Base-by-base conservation (phyloP, 2,329 filamentous ascomycete genomes). In the Cytospora leucostoma region DNA sequence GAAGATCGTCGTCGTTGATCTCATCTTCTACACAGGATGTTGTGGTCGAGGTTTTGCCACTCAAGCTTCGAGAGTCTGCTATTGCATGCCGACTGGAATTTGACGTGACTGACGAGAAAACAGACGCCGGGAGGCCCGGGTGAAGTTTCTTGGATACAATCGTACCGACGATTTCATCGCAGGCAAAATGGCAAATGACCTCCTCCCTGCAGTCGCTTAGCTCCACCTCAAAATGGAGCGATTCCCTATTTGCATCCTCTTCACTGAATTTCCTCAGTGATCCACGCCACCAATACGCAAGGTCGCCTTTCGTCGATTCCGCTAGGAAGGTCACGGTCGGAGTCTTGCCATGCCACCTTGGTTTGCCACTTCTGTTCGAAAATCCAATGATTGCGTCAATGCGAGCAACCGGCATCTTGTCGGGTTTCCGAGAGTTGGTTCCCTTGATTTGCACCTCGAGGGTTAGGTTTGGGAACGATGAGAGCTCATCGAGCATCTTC, bases 121-220 rank as follows among this genome's bases (percentile, higher is more conserved):
- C 59, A 0, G 71, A 66, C 1, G 62, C 61, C 1, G 67, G 64
- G 13, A 71, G 47, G 8, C 57, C 65, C 47, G 70, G 69, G 7
- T 69, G 32, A 5, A 75, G 12, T 2, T 65, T 65, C 33, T 61
- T 68, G 1, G 72, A 69, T 15, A 82, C 72, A 37, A 78, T 72
- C 0, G 86, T 88, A 1, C 86, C 86, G 3, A 88, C 91, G 69
- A 98, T 89, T 51, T 92, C 88, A 75, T 97, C 94, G 68, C 93
- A 98, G 74, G 91, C 90, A 56, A 93, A 80, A 71, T 88, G 86
- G 65, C 87, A 91, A 32, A 81, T 81, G 38, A 95, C 83, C 3
- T 81, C 76, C 62, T 89, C 84, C 19, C 84, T 82, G 0, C 79
- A 72, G 5, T 77, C 77, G 1, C 74, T 81, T 21, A 92, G 72